phyloP scores from a whole-genome alignment of 2,329 filamentous ascomycete genomes.

The Diaporthe ampelina region DNA sequence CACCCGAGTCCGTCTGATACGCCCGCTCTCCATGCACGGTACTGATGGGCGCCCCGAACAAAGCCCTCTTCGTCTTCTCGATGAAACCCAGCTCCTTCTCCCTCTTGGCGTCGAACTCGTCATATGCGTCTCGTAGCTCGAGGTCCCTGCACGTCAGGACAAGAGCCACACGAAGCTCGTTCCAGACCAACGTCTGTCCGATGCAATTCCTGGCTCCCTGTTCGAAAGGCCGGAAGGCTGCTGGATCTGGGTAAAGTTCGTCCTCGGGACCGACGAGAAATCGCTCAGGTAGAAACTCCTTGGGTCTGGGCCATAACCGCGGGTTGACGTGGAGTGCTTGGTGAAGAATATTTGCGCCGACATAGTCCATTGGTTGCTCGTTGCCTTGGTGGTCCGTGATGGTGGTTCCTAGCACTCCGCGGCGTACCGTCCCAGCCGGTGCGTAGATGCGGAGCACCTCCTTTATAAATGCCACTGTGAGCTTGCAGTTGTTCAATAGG shows the following conservation, averaged over 20 bases:
- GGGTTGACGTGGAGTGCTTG: constrained; percentile 11
- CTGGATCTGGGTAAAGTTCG: constrained; percentile 14
- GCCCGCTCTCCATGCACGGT: constrained; percentile 23
- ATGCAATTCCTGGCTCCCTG: constrained; percentile 67
- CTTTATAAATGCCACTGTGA: constrained; percentile 25
- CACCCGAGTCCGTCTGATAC: constrained; percentile 26
- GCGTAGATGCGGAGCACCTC: constrained; percentile 12
- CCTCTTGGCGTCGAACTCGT: constrained; percentile 9
- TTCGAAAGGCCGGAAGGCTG: constrained; percentile 67
- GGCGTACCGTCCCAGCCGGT: constrained; percentile 1
- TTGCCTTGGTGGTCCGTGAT: constrained; percentile 17
- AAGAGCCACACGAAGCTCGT: constrained; percentile 19
- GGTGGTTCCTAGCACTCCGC: background rate
- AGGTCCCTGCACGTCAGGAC: constrained; percentile 23
- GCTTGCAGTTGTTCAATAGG: constrained; percentile 16
- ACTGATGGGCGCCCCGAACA: background rate
- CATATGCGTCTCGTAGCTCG: constrained; percentile 17
- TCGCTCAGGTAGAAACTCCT: background rate
- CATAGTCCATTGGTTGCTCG: constrained; percentile 16
- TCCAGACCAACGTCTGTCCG: constrained; percentile 54
- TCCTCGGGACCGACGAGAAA: constrained; percentile 8
- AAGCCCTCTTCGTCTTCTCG: background rate
- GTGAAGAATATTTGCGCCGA: constrained; percentile 21
- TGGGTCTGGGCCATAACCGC: constrained; percentile 11
- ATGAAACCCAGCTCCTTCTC: background rate